Evolutionary conservation across 169 alveolate genomes (phyloP).

Genomic region (Plasmodium vivax): DNA sequence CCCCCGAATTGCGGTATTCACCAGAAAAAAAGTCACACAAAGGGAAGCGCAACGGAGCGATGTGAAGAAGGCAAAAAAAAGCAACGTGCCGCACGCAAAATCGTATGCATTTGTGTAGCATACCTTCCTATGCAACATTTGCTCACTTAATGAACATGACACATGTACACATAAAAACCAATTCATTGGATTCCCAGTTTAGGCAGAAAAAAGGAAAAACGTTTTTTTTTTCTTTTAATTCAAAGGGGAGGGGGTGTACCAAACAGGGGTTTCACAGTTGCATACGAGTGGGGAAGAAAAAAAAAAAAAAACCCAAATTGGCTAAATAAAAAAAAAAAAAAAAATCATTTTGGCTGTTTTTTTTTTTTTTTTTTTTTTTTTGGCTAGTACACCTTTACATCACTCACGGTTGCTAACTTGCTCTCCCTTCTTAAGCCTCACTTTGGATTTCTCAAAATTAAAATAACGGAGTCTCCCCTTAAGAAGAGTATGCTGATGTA

Average conservation of each 20-base stretch:
- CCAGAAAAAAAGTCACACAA: background rate
- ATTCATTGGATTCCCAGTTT: background rate
- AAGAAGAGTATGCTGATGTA: conserved; percentile 95
- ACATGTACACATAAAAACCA: background rate
- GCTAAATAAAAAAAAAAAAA: background rate
- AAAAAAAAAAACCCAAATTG: no score
- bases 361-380: conserved; percentile 16
- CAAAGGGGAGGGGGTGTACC: background rate
- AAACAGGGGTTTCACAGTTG: background rate
- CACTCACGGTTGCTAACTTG: background rate
- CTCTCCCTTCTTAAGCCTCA: conserved; percentile 69
- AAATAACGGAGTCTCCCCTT: conserved; percentile 97
- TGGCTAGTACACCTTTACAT: background rate
- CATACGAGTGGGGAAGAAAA: background rate
- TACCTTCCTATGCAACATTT: background rate
- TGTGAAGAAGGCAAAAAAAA: background rate
- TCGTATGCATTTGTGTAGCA: background rate
- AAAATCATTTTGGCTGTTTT: background rate
- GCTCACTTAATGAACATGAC: background rate
- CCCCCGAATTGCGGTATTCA: background rate
- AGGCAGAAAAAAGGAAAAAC: background rate
- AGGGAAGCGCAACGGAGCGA: background rate
- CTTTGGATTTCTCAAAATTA: conserved; percentile 96
- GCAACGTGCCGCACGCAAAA: background rate
- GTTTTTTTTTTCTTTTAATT: background rate